A percentile compares a stretch with the other conserved stretches of the same genome.
These are phyloP conservation scores for Suhomyces taliae DNA, from an alignment of 1,139 yeast genomes.

Conservation along the genomic window DNA sequence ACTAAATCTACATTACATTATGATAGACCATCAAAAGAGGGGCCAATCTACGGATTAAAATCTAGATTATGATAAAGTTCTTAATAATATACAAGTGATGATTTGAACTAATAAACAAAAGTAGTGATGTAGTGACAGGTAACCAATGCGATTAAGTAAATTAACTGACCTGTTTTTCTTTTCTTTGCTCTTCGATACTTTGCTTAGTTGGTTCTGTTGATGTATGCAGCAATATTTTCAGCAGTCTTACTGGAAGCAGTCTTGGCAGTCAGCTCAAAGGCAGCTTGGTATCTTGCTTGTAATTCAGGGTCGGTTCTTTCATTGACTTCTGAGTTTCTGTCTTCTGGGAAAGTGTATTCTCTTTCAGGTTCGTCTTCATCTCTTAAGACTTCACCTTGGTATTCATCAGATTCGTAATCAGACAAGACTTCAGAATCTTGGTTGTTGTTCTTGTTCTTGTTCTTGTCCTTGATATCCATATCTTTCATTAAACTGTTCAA, in stretches of 20 bases:
- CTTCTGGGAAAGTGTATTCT: conserved; percentile 77
- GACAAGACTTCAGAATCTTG: conserved; percentile 67
- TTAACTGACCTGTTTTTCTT: no score
- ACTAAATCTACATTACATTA: no score
- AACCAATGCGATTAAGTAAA: no score
- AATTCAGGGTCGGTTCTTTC: conserved; percentile 51
- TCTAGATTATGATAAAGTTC: no score
- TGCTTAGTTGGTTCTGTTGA: conserved; percentile 23
- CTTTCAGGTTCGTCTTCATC: conserved; percentile 68
- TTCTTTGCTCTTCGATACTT: no score
- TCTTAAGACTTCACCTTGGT: conserved; percentile 60
- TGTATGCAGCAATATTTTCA: conserved; percentile 67
- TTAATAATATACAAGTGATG: no score
- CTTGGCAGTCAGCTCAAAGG: conserved; percentile 65
- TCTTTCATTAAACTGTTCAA: conserved; percentile 78
- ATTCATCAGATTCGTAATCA: conserved; percentile 60
- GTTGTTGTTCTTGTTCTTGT: conserved; percentile 14
- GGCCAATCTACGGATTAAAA: no score
- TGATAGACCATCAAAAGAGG: no score
- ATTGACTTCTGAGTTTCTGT: conserved; percentile 61
- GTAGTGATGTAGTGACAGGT: no score
- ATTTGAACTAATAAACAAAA: no score
- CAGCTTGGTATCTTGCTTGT: conserved; percentile 70
- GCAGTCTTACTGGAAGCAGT: conserved; percentile 64
- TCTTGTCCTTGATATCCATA: conserved; percentile 57